A percentile compares a stretch with the other conserved stretches of the same genome.
These are phyloP conservation scores for Clathrospora elynae DNA, from an alignment of 2,329 filamentous ascomycete genomes.

Conservation along the genomic window DNA sequence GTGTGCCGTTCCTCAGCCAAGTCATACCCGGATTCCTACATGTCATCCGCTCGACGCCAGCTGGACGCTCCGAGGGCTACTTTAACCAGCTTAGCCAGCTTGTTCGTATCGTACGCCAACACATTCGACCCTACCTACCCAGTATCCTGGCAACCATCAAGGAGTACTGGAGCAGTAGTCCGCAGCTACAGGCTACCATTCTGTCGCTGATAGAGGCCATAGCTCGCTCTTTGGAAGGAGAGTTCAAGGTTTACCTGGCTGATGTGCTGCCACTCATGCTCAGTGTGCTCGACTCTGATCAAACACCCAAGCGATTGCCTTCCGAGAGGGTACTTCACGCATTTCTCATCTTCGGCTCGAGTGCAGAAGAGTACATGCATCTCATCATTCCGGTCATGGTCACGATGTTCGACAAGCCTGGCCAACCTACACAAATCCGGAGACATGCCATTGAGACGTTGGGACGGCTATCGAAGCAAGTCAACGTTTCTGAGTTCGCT, in stretches of 20 bases:
- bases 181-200: conserved; percentile 86
- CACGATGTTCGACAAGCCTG: conserved; percentile 86
- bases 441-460: conserved; percentile 94
- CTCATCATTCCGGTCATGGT: conserved; percentile 96
- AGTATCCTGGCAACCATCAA: conserved; percentile 85
- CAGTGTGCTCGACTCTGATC: conserved; percentile 86
- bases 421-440: conserved; percentile 77
- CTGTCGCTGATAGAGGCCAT: conserved; percentile 92
- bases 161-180: conserved; percentile 85
- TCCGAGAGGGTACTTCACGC: conserved; percentile 93
- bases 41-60: conserved; percentile 82
- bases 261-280: conserved; percentile 91
- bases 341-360: conserved; percentile 93
- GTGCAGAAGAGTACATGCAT: conserved; percentile 98
- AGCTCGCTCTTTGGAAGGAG: conserved; percentile 88
- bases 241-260: conserved; percentile 96
- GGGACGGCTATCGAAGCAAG: conserved; percentile 89
- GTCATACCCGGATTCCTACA: conserved; percentile 93
- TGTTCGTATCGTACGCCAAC: conserved; percentile 93
- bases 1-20: conserved; percentile 89
- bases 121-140: conserved; percentile 88
- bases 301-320: conserved; percentile 72
- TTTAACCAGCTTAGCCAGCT: conserved; percentile 95
- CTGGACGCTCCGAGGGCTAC: conserved; percentile 85
- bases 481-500: conserved; percentile 96